Base-by-base conservation (phyloP, 345 rosid genomes). In the Lagerstroemia speciosa region DNA sequence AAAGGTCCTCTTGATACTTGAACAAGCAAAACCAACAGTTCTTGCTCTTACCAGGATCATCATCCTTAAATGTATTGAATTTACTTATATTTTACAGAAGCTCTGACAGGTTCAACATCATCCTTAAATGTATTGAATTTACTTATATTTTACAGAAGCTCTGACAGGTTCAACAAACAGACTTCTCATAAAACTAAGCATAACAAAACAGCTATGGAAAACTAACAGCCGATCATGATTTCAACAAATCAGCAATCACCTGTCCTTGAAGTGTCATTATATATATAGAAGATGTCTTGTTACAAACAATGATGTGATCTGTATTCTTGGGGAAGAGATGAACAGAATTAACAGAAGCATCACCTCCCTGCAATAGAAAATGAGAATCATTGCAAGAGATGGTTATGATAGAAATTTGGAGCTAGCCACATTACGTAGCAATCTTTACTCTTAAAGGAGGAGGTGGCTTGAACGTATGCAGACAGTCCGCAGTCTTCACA, bases 211-310 rank as follows among this genome's bases (percentile, higher is more conserved):
- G n/a, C n/a, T n/a, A n/a, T n/a, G n/a, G n/a, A 53, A 53, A 24
- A 53, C 30, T 53, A 53, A 53, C 24, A 53, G 15, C 29, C 11
- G 1, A 6, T 53, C 5, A 53, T 53, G 60, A 53, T 22, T 24
- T 53, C 30, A 53, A 53, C n/a, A 30, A 3, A 12, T 5, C 2
- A 53, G 16, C 17, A 33, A 71, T 66, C 75, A 95, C 97, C 98
- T 92, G 99, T 72, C 98, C 99, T 80, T 90, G 97, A 74, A 90
- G 98, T 15, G 98, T 95, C 99, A 95, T 95, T 68, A 92, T 81
- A 75, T 87, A 92, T 78, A 92, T 70, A 20, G 94, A 86, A 31
- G 98, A 92, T 65, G 98, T 88, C 82, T 89, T 95, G 77, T 92
- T 95, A 79, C 97, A 95, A 43, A 95, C 98, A 72, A 87, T 78